phyloP scores from a whole-genome alignment of 164 flowering plant species.

The Magnolia kwangsiensis region DNA sequence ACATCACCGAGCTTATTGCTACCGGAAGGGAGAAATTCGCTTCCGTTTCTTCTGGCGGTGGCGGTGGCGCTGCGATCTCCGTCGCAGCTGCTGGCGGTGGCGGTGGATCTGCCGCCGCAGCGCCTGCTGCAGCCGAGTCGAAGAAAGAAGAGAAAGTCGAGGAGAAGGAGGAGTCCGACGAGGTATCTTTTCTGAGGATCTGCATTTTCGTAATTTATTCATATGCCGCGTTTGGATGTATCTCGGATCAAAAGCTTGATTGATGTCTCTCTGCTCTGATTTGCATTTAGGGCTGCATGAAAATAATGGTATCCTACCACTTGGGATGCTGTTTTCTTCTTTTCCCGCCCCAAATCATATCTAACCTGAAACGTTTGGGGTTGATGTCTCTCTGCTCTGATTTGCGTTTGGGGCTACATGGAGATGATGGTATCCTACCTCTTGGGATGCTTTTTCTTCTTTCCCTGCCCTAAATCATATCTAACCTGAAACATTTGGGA shows the following conservation, averaged over 20 bases:
- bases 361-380: too few relatives aligned
- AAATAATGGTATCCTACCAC: too few relatives aligned
- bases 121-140: conserved; percentile 33
- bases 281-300: too few relatives aligned
- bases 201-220: not conserved
- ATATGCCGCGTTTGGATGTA: not conserved
- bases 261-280: too few relatives aligned
- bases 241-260: too few relatives aligned
- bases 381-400: too few relatives aligned
- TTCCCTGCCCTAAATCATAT: not conserved
- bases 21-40: conserved; percentile 41
- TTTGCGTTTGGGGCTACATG: too few relatives aligned
- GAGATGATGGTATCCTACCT: too few relatives aligned
- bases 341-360: not conserved
- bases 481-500: too few relatives aligned
- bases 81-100: conserved; percentile 24
- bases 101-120: conserved; percentile 27
- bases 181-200: conserved; percentile 15
- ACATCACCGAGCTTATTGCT: conserved; percentile 41
- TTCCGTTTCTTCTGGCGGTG: conserved; percentile 37
- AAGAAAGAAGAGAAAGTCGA: conserved; percentile 47
- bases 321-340: not conserved
- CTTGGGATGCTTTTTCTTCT: not conserved
- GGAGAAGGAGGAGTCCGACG: conserved; percentile 47
- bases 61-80: conserved; percentile 29